Conservation (phyloP, 495 filamentous ascomycete species). For the Pseudevernia furfuracea region DNA sequence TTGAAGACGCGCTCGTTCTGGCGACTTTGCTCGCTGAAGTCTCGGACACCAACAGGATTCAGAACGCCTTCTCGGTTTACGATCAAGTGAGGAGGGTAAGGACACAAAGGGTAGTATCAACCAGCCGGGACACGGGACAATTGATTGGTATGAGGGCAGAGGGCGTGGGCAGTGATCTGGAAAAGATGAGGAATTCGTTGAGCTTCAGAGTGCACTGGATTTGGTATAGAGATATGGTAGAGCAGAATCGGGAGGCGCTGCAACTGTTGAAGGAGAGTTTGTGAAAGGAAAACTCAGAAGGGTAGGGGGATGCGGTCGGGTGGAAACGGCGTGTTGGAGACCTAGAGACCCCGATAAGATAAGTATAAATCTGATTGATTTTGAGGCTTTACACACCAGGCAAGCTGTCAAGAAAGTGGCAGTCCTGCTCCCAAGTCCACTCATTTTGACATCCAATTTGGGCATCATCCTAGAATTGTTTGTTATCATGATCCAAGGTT, state of each 20-base stretch:
- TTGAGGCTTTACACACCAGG: too few relatives aligned
- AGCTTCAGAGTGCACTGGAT: conserved; percentile 11
- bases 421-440: too few relatives aligned
- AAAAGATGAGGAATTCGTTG: conserved; percentile 9
- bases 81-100: conserved; percentile 25
- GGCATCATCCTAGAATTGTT: too few relatives aligned
- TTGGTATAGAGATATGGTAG: conserved; percentile 8
- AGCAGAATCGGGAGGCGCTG: background rate
- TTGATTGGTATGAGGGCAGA: conserved; percentile 10
- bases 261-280: background rate
- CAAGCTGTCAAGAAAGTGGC: too few relatives aligned
- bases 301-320: background rate
- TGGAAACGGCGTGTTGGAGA: background rate
- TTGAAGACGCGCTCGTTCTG: conserved; percentile 33
- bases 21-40: conserved; percentile 26
- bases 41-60: background rate
- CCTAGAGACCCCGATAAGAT: too few relatives aligned
- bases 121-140: conserved; percentile 11
- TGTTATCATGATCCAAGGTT: too few relatives aligned
- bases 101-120: conserved; percentile 18
- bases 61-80: conserved; percentile 14
- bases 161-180: conserved; percentile 12
- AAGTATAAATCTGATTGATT: too few relatives aligned
- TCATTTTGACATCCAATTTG: too few relatives aligned
- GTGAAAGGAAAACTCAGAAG: background rate